These are phyloP conservation scores for Ceratobasidium sp. DNA, from an alignment of 1,284 basidiomycete genomes.

Conservation along the genomic window DNA sequence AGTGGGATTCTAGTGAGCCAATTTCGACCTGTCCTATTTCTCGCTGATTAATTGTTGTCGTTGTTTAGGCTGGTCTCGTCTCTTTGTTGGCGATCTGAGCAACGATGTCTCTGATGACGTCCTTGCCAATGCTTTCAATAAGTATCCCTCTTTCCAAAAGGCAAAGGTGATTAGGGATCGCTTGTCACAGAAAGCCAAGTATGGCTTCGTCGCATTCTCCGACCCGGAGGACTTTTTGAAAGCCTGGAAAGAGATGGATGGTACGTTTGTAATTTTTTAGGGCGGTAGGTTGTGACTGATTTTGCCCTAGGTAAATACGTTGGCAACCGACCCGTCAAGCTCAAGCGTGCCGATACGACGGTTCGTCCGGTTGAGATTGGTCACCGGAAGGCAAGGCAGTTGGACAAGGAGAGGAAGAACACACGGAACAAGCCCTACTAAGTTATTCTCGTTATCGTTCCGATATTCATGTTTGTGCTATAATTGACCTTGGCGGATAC, in stretches of 20 bases:
- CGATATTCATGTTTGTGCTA: constrained; percentile 1
- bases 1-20: constrained; percentile 94
- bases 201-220: constrained; percentile 96
- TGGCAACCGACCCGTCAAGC: constrained; percentile 91
- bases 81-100: constrained; percentile 98
- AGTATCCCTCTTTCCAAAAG: constrained; percentile 93
- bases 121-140: constrained; percentile 90
- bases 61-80: constrained; percentile 97
- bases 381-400: constrained; percentile 84
- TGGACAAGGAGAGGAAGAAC: constrained; percentile 80
- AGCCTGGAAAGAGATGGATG: constrained; percentile 99
- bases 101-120: constrained; percentile 98
- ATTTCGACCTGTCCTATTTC: background rate
- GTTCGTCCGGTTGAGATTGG: constrained; percentile 94
- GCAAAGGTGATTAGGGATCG: constrained; percentile 94
- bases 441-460: constrained; percentile 45
- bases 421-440: constrained; percentile 79
- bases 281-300: constrained; percentile 26
- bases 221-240: constrained; percentile 98
- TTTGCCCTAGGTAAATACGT: constrained; percentile 87
- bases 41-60: constrained; percentile 46
- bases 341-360: constrained; percentile 87
- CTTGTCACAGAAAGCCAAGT: constrained; percentile 93
- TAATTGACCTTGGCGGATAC: constrained; percentile 37
- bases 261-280: constrained; percentile 62